phyloP scores from a whole-genome alignment of 164 flowering plant genomes.

The Berberis vulgaris region DNA sequence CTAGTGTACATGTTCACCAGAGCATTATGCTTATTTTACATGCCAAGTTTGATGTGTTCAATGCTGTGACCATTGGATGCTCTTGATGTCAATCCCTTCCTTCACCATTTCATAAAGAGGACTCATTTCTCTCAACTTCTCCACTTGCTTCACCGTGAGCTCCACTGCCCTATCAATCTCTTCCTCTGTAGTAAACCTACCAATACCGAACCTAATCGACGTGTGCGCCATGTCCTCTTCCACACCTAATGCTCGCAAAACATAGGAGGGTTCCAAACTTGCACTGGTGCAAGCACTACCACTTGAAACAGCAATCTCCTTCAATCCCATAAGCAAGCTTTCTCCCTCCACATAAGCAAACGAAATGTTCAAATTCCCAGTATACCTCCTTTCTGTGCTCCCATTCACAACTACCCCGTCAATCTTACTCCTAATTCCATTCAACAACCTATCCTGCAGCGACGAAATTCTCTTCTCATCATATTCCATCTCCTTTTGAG shows the following conservation, averaged over 20 bases:
- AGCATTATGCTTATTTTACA: conserved; percentile 7
- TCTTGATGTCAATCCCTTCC: conserved; percentile 88
- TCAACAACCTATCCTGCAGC: conserved; percentile 61
- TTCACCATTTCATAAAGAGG: conserved; percentile 98
- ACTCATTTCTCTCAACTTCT: conserved; percentile 94
- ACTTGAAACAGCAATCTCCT: conserved; percentile 95
- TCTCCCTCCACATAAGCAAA: conserved; percentile 97
- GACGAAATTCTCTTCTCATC: conserved; percentile 53
- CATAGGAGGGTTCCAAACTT: conserved; percentile 93
- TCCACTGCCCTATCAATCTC: conserved; percentile 87
- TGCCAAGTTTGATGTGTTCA: conserved; percentile 16
- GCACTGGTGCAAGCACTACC: conserved; percentile 98
- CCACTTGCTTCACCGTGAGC: conserved; percentile 83
- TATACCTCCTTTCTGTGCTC: conserved; percentile 65
- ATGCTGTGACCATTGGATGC: conserved; percentile 90
- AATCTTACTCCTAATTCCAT: conserved; percentile 54
- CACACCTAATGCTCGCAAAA: conserved; percentile 89
- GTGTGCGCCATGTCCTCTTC: conserved; percentile 99
- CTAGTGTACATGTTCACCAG: not conserved
- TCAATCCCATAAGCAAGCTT: conserved; percentile 92
- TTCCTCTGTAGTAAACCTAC: conserved; percentile 89
- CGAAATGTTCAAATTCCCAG: conserved; percentile 84
- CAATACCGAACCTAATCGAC: conserved; percentile 92
- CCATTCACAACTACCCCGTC: conserved; percentile 93
- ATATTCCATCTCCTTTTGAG: conserved; percentile 80